phyloP scores from a whole-genome alignment of 768 basidiomycete genomes.

The Thelephora aurantiotincta region DNA sequence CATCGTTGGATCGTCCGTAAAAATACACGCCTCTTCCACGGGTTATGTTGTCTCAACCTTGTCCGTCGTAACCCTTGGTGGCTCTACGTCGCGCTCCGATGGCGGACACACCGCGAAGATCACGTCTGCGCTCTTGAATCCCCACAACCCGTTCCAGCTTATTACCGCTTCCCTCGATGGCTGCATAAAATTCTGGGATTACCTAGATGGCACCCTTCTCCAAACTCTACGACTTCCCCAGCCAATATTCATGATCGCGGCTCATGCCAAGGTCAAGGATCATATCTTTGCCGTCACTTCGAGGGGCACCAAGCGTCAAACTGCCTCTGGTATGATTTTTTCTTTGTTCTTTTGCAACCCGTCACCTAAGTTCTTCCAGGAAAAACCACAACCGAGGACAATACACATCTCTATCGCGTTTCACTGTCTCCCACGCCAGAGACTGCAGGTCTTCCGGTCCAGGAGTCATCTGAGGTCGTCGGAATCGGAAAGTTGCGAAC shows the following conservation, averaged over 20 bases:
- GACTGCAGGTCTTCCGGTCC: conserved; percentile 24
- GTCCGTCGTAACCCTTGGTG: conserved; percentile 26
- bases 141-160: conserved; percentile 80
- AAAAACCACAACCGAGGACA: conserved; percentile 21
- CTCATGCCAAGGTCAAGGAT: conserved; percentile 55
- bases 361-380: conserved; percentile 3
- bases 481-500: conserved; percentile 54
- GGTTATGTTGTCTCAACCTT: conserved; percentile 76
- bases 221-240: conserved; percentile 58
- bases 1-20: conserved; percentile 65
- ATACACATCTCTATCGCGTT: conserved; percentile 46
- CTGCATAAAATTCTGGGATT: conserved; percentile 86
- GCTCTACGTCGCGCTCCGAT: conserved; percentile 19
- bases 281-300: conserved; percentile 55
- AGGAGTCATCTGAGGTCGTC: conserved; percentile 35
- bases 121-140: conserved; percentile 65
- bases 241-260: conserved; percentile 58
- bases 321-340: conserved; percentile 14
- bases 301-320: conserved; percentile 32
- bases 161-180: conserved; percentile 79
- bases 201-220: conserved; percentile 68
- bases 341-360: neutral
- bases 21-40: conserved; percentile 70
- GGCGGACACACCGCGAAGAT: conserved; percentile 36
- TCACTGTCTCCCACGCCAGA: conserved; percentile 37